Evolutionary conservation across 148 eudicot genomes (phyloP).

Genomic region (Gaultheria prostrata): DNA sequence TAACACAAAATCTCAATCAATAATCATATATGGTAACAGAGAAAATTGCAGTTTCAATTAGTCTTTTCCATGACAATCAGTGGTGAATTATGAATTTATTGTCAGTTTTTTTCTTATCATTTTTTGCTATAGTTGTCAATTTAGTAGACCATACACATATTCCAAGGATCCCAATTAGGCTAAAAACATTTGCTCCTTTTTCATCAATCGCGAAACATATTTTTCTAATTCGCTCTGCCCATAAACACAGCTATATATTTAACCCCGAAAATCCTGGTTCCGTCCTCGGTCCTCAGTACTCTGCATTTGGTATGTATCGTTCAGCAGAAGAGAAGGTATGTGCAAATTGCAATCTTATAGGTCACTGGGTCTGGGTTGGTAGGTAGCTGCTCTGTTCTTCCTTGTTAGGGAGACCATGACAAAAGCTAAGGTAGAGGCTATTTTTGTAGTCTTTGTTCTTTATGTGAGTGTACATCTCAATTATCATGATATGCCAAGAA

Average conservation of each 20-base stretch:
- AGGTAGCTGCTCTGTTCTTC: neutral
- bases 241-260: too few species aligned
- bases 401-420: neutral
- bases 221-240: too few species aligned
- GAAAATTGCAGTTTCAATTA: neutral
- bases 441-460: neutral
- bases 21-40: neutral
- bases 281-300: neutral
- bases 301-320: neutral
- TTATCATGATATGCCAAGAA: neutral
- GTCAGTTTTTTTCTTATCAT: neutral
- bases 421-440: neutral
- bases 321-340: neutral
- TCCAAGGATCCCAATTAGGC: neutral
- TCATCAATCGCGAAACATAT: too few species aligned
- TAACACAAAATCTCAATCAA: too few species aligned
- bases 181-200: too few species aligned
- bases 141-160: too few species aligned
- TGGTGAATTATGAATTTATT: neutral
- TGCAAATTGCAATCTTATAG: too few species aligned
- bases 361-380: neutral
- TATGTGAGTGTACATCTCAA: too few species aligned
- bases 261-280: neutral
- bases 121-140: neutral
- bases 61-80: neutral